A percentile compares a stretch with the other conserved stretches of the same genome.
phyloP scores from a whole-genome alignment of 306 rosid genomes.

The Luffa aegyptiaca region DNA sequence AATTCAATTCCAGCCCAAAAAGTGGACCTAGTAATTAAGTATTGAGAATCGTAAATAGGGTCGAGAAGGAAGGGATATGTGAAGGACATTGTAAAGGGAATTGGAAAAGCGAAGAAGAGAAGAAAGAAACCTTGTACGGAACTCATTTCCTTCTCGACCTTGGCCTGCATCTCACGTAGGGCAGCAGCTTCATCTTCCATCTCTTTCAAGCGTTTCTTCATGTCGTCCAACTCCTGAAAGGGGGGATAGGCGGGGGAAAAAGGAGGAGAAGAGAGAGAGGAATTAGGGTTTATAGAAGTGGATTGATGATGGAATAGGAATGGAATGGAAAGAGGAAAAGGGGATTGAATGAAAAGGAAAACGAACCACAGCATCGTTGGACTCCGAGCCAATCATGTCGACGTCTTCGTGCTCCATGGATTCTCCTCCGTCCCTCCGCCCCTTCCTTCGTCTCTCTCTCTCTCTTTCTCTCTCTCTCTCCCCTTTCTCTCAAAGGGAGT shows the following conservation, averaged over 20 bases:
- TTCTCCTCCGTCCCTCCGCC: neutral
- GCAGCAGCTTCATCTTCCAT: slow-evolving; percentile 64
- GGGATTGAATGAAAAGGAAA: neutral
- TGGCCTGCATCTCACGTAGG: slow-evolving; percentile 56
- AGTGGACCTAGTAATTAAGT: neutral
- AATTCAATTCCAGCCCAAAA: neutral
- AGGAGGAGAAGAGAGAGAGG: neutral
- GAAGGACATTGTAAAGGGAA: neutral
- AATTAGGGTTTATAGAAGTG: neutral
- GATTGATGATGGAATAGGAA: neutral
- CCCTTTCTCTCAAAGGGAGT: neutral
- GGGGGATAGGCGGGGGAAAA: neutral
- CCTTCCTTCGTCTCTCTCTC: neutral
- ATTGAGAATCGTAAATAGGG: neutral
- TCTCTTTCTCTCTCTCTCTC: neutral
- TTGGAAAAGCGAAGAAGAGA: neutral
- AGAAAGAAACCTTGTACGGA: slow-evolving; percentile 32
- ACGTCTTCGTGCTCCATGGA: slow-evolving; percentile 44
- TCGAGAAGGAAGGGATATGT: no score
- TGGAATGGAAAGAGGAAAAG: neutral
- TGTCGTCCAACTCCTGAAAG: slow-evolving; percentile 47
- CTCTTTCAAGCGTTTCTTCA: slow-evolving; percentile 55
- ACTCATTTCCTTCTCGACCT: slow-evolving; percentile 50
- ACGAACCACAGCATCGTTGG: slow-evolving; percentile 24
- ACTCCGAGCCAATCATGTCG: slow-evolving; percentile 35